Evolutionary conservation across 2,329 filamentous ascomycete species (phyloP), one percentile per base, ranked within the genome.

Genomic region (Hysterium pulicare): DNA sequence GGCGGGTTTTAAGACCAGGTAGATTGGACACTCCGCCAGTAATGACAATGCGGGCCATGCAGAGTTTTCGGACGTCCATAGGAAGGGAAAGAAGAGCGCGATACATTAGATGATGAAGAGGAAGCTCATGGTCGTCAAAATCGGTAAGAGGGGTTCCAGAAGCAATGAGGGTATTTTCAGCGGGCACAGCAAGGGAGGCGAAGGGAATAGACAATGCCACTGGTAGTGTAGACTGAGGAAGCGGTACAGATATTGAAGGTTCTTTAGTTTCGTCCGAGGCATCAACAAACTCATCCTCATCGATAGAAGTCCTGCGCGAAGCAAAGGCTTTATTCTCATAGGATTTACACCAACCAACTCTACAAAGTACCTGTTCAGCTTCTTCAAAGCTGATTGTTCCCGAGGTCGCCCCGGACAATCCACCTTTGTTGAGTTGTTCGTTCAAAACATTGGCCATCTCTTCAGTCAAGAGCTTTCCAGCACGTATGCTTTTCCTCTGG

Each of bases 21-120:
- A 96, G 82, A 20, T 78, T 78, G 5, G 89, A 82, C 36, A 86
- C 86, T 2, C 89, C 89, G 23, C 93, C 93, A 0, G 84, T 85
- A 58, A 98, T 86, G 13, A 95, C 74, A 34, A 97, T 86, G 30
- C 91, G 86, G 1, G 90, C 83, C 82, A 96, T 93, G 65, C 91
- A 96, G 4, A 84, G 70, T 1, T 86, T 84, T 19, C 93, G 82
- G 3, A 90, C 82, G 64, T 98, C 93, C 3, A 91, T 71, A 0
- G 90, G 87, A 1, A 96, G 73, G 6, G 81, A 76, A 1, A 94
- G 73, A 1, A 98, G 76, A 28, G 83, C 78, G 40, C 80, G 78
- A 67, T 95, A 94, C 2, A 94, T 73, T 7, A 97, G 76, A 10
- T 83, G 62, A 39, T 87, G 87, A 1, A 97, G 58, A 0, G 91